Evolutionary conservation across 129 eudicot genomes (phyloP).

Genomic region (Flaveria ramosissima): DNA sequence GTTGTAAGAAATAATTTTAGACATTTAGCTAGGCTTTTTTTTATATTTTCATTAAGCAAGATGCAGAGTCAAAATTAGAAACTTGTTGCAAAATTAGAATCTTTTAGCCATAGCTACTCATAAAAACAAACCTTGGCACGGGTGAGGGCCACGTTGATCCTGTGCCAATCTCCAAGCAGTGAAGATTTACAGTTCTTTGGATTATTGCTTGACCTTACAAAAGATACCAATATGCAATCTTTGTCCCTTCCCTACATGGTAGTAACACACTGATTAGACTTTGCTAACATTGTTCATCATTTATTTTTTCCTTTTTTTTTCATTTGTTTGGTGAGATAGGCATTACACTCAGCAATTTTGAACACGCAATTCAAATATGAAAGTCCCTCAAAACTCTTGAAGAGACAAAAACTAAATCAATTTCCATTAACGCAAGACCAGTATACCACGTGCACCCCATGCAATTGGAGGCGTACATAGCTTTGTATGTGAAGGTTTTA

Average conservation of each 20-base stretch:
- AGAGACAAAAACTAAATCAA: background rate
- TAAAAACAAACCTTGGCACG: slow-evolving; percentile 81
- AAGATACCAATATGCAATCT: slow-evolving; percentile 91
- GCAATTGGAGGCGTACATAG: too few relatives aligned
- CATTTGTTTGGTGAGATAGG: background rate
- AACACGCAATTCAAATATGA: background rate
- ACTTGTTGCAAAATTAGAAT: background rate
- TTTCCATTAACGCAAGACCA: background rate
- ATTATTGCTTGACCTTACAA: slow-evolving; percentile 76
- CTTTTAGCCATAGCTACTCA: background rate
- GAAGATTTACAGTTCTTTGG: slow-evolving; percentile 73
- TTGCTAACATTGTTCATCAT: background rate
- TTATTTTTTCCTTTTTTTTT: background rate
- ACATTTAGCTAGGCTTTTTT: background rate
- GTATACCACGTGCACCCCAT: too few relatives aligned
- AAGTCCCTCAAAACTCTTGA: background rate
- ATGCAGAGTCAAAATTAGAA: background rate
- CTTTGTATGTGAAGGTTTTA: background rate
- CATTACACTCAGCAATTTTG: background rate
- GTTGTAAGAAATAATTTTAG: background rate
- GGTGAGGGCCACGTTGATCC: slow-evolving; percentile 96
- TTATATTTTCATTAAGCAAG: background rate
- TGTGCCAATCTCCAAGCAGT: slow-evolving; percentile 94
- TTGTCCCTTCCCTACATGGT: slow-evolving; percentile 85
- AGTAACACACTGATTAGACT: slow-evolving; percentile 7